Evolutionary conservation across 441 rosid species (phyloP), one percentile per base, ranked within the genome.

Genomic region (Populus hybrid): DNA sequence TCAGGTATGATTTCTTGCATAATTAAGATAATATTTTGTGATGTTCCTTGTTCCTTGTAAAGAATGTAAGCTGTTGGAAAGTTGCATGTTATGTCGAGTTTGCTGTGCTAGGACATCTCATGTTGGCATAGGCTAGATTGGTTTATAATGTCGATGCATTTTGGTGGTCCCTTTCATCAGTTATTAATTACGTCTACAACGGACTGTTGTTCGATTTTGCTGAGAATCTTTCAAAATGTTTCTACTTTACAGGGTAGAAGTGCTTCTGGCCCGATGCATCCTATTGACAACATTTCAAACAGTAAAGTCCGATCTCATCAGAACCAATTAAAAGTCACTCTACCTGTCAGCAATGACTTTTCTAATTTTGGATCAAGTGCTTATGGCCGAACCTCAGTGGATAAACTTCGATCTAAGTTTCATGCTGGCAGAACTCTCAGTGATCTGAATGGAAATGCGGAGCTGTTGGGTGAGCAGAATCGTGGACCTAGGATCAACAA

Each of bases 401-500:
- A 89, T 78, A 90, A 84, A 82, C 77, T 81, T 78, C 88, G 75
- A 10, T 83, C 95, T 20, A 90, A 87, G 84, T 20, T 86, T 63
- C 83, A 82, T 78, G 80, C 79, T 72, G 86, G 85, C 32, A 85
- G 87, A 84, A 83, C 24, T 76, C 73, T 67, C 57, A 85, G 77
- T 72, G 84, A 82, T 79, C 73, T 83, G 24, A 83, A 77, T 84
- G 83, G 86, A 50, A 81, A 72, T 46, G 76, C 76, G 23, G 89
- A 90, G 84, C 74, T 85, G 61, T 81, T 77, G 64, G 77, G 84
- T 38, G 95, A 87, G 79, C 97, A 92, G 75, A 89, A 89, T 79
- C 88, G 90, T 69, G 93, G 89, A 66, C 91, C 88, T 77, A 87
- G 95, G 86, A 84, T 85, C 54, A 88, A 76, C 83, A 88, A 83